Percentiles rank a stretch among this genome's conserved stretches.
Evolutionary conservation across 2,329 filamentous ascomycete genomes (phyloP).

Genomic region (Venturia oleaginea): DNA sequence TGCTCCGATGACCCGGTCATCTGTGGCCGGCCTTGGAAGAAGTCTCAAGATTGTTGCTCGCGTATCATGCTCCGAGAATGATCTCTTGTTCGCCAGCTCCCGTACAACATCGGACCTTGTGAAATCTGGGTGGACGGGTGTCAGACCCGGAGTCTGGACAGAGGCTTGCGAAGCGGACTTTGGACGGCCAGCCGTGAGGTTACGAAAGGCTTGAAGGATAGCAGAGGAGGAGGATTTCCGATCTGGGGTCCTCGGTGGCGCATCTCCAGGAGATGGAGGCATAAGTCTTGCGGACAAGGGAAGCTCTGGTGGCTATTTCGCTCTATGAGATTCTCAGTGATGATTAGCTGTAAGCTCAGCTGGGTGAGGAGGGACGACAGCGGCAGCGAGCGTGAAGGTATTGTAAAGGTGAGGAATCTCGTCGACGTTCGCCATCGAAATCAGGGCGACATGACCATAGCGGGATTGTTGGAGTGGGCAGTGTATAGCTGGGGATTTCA

Average conservation of each 20-base stretch:
- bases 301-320: slow-evolving; percentile 6
- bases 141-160: slow-evolving; percentile 22
- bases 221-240: slow-evolving; percentile 29
- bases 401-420: not conserved
- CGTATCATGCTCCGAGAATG: not conserved
- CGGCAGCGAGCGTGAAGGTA: not conserved
- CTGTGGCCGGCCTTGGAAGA: not conserved
- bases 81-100: slow-evolving; percentile 1
- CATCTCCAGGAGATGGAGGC: slow-evolving; percentile 29
- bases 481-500: not conserved
- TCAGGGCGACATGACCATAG: not conserved
- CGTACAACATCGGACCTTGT: slow-evolving; percentile 11
- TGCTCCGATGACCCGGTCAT: slow-evolving; percentile 21
- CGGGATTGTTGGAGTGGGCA: not conserved
- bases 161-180: slow-evolving; percentile 21
- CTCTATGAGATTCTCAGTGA: not conserved
- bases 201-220: slow-evolving; percentile 30
- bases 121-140: slow-evolving; percentile 24
- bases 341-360: not conserved
- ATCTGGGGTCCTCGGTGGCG: slow-evolving; percentile 29
- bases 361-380: not conserved
- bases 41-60: not conserved
- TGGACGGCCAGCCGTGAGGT: slow-evolving; percentile 27
- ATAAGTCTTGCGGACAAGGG: slow-evolving; percentile 18
- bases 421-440: not conserved